Conservation (phyloP, 495 filamentous ascomycete genomes). For the Pyrenopolyporus hunteri region DNA sequence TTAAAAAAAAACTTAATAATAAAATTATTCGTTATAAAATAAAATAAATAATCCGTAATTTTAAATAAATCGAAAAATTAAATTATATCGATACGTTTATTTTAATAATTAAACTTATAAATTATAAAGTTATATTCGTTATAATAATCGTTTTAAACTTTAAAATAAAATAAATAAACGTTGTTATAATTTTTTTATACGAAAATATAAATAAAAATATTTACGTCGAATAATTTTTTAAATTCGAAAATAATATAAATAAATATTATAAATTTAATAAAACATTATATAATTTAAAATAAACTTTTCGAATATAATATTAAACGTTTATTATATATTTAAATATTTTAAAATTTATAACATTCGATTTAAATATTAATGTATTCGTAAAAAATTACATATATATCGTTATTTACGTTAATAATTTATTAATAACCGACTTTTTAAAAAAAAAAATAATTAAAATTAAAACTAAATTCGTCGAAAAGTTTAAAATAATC, state of each 20-base stretch:
- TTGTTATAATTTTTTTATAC: not conserved
- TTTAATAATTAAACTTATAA: not conserved
- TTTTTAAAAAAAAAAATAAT: no score
- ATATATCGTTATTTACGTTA: not conserved
- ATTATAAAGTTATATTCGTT: not conserved
- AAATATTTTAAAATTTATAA: not conserved
- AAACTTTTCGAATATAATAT: not conserved
- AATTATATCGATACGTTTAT: not conserved
- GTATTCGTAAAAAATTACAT: not conserved
- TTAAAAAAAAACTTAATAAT: not conserved
- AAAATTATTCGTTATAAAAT: not conserved
- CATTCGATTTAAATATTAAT: not conserved
- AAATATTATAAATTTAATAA: not conserved
- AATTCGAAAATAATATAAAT: not conserved
- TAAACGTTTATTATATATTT: not conserved
- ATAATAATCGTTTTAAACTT: not conserved
- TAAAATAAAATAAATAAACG: not conserved
- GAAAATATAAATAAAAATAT: not conserved
- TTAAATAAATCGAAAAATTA: not conserved
- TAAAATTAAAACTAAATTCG: not conserved
- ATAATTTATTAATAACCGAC: not conserved
- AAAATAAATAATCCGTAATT: not conserved
- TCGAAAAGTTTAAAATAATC: not conserved
- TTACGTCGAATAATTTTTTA: not conserved
- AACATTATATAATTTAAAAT: not conserved